phyloP scores from a whole-genome alignment of 345 rosid genomes.

The Salix arbutifolia region DNA sequence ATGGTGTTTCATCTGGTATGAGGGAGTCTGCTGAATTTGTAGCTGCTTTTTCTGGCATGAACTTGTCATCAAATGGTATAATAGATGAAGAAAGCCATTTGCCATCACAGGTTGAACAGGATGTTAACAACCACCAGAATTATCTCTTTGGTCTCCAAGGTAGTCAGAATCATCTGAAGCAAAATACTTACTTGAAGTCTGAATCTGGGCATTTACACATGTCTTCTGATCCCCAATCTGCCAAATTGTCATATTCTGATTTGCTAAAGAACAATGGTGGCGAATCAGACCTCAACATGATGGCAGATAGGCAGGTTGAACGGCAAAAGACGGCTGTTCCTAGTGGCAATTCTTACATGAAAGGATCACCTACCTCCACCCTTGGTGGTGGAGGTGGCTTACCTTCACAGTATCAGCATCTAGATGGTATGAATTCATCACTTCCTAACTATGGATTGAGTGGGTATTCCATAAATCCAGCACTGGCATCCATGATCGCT shows the following conservation, averaged over 20 bases:
- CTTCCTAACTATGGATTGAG: constrained; percentile 42
- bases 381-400: constrained; percentile 47
- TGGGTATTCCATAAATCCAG: constrained; percentile 56
- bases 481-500: constrained; percentile 54
- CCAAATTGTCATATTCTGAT: constrained; percentile 31
- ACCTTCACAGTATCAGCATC: constrained; percentile 49
- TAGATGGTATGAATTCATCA: constrained; percentile 46
- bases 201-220: constrained; percentile 36
- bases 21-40: constrained; percentile 59
- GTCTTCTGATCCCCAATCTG: constrained; percentile 27
- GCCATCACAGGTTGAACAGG: constrained; percentile 32
- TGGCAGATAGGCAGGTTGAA: constrained; percentile 46
- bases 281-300: constrained; percentile 34
- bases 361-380: constrained; percentile 59
- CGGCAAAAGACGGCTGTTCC: constrained; percentile 37
- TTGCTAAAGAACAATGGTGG: constrained; percentile 34
- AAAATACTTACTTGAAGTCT: constrained; percentile 35
- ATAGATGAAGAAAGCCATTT: constrained; percentile 40
- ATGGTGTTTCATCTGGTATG: constrained; percentile 45
- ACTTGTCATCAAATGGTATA: constrained; percentile 45
- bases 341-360: constrained; percentile 44
- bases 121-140: constrained; percentile 39
- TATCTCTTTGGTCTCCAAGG: constrained; percentile 48
- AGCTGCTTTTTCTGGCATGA: constrained; percentile 64
- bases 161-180: constrained; percentile 39